Evolutionary conservation across 306 rosid species (phyloP).

Genomic region (Cajanus cajan): DNA sequence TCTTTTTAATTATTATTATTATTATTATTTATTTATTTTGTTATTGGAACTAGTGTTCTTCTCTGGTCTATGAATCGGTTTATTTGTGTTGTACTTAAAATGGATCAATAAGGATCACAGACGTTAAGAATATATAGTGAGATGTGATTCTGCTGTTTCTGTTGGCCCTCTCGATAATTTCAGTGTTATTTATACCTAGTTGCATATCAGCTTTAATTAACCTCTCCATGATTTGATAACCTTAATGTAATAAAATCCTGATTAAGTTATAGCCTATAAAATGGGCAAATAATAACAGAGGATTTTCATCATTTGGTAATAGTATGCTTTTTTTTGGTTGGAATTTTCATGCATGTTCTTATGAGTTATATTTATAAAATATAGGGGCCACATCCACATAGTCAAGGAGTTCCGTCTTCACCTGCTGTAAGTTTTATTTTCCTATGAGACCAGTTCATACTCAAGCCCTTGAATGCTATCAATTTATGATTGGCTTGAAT

Average conservation of each 20-base stretch:
- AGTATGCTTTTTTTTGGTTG: background rate
- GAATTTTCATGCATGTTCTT: slow-evolving; percentile 4
- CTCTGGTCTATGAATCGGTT: background rate
- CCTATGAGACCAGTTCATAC: slow-evolving; percentile 5
- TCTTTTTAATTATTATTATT: background rate
- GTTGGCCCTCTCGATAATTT: background rate
- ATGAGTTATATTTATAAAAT: slow-evolving; percentile 23
- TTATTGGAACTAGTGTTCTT: slow-evolving; percentile 10
- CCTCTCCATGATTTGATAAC: background rate
- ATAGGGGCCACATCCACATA: slow-evolving; percentile 65
- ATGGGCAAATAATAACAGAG: background rate
- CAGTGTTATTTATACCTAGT: background rate
- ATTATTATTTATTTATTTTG: background rate
- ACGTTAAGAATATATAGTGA: background rate
- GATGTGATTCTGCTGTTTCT: background rate
- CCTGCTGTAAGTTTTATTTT: slow-evolving; percentile 62
- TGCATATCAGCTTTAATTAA: background rate
- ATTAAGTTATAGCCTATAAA: background rate
- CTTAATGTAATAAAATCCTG: background rate
- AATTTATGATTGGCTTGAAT: slow-evolving; percentile 20
- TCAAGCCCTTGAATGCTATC: background rate
- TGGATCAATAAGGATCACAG: background rate
- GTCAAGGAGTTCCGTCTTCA: slow-evolving; percentile 69
- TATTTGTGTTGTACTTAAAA: background rate
- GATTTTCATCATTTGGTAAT: background rate